These are phyloP conservation scores for Phytophthora quininea DNA, from an alignment of 352 stramenopile species.

Conservation along the genomic window DNA sequence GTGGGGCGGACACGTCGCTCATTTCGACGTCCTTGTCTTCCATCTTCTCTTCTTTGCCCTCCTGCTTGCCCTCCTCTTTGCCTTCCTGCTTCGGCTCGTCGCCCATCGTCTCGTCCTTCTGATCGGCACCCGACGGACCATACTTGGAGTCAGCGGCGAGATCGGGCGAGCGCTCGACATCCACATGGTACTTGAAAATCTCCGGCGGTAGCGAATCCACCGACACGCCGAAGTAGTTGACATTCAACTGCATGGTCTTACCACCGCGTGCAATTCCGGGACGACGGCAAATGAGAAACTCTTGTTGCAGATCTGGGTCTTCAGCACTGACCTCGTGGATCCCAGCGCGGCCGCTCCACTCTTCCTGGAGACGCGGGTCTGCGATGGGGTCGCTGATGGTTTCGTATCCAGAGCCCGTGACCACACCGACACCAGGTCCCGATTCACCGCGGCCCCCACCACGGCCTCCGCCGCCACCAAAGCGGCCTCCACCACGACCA, in stretches of 20 bases:
- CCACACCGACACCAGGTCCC: conserved; percentile 43
- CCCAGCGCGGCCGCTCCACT: conserved; percentile 47
- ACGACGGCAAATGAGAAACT: conserved; percentile 55
- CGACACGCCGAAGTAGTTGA: conserved; percentile 76
- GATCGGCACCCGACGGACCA: conserved; percentile 41
- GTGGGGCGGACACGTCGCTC: conserved; percentile 24
- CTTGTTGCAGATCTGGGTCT: conserved; percentile 42
- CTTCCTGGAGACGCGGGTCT: conserved; percentile 58
- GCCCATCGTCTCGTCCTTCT: conserved; percentile 50
- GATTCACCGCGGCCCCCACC: conserved; percentile 40
- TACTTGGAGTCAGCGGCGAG: conserved; percentile 48
- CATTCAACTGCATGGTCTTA: conserved; percentile 46
- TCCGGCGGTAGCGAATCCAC: conserved; percentile 46
- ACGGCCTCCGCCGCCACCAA: conserved; percentile 37
- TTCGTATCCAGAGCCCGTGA: conserved; percentile 61
- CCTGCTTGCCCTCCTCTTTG: conserved; percentile 23
- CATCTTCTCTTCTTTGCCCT: conserved; percentile 33
- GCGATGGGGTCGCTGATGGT: conserved; percentile 49
- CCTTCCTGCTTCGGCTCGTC: conserved; percentile 39
- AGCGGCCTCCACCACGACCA: conserved; percentile 34
- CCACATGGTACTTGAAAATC: conserved; percentile 81
- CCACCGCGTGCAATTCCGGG: conserved; percentile 40
- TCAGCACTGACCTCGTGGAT: conserved; percentile 47
- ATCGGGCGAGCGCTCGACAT: conserved; percentile 57
- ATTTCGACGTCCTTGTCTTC: conserved; percentile 58